Base-by-base conservation (phyloP, 1,284 basidiomycete species). In the Afroboletus lepidellus region DNA sequence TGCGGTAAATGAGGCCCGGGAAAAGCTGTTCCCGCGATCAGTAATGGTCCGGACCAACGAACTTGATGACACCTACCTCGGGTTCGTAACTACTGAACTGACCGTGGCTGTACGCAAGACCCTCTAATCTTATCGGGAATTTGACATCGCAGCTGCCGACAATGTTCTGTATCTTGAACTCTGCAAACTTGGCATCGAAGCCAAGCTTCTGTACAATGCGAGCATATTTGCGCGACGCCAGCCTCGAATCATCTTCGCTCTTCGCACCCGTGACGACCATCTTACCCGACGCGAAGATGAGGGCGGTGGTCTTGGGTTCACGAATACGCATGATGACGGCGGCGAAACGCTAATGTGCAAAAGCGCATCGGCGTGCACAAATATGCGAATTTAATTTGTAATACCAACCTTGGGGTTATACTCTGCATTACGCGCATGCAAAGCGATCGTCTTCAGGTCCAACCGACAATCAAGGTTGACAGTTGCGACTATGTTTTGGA, bases 241-340 rank as follows among this genome's bases (percentile, higher is more conserved):
- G 77, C 51, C 95, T 85, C 62, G 93, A 95, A 70, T 99, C 96
- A 72, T 99, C 97, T 75, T 99, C 97, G 32, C 90, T 94, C 81
- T 99, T 99, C 50, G 97, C 97, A 71, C 97, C 97, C 23, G 97
- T 99, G 55, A 98, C 96, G 69, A 99, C 97, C 93, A 99, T 99
- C 83, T 99, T 99, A 70, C 97, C 97, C 49, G 94, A 98, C 27
- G 97, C 97, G 73, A 99, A 99, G 73, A 99, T 99, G 60, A 99
- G 85, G 12, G 97, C 97, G 37, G 97, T 99, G 53, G 97, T 99
- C 81, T 99, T 99, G 53, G 97, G 97, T 66, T 99, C 96, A 64
- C 97, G 94, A 69, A 99, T 99, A 75, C 97, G 93, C 97, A 99
- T 99, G 75, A 99, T 99, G 60, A 99, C 97, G 56, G 97, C 97